Evolutionary conservation across 345 rosid genomes (phyloP).

Genomic region (Eucalyptus pauciflora): DNA sequence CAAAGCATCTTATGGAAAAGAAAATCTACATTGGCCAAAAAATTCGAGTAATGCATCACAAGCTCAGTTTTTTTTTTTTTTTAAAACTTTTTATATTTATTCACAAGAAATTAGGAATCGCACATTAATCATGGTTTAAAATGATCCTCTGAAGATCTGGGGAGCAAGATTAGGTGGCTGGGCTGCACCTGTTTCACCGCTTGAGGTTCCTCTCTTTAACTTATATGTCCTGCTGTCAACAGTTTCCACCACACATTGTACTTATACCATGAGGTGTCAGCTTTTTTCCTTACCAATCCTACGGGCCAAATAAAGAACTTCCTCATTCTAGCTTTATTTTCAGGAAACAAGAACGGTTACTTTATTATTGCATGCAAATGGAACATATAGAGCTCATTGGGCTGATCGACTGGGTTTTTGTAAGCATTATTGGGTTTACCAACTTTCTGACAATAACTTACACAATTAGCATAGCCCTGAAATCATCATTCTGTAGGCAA

Average conservation of each 20-base stretch:
- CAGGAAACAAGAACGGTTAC: conserved; percentile 54
- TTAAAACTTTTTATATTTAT: background rate
- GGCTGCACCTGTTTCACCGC: conserved; percentile 78
- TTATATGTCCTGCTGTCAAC: background rate
- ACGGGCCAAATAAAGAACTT: background rate
- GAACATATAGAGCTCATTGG: conserved; percentile 95
- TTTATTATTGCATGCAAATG: conserved; percentile 72
- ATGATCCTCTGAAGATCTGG: conserved; percentile 50
- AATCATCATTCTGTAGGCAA: conserved; percentile 39
- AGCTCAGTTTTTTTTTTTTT: background rate
- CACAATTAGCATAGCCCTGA: background rate
- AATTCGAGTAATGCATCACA: conserved; percentile 47
- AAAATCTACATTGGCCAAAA: conserved; percentile 86
- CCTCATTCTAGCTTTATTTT: conserved; percentile 5
- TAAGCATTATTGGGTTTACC: conserved; percentile 26
- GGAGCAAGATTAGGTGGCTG: conserved; percentile 85
- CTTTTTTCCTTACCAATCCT: background rate
- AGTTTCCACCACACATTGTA: background rate
- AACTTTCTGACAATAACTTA: background rate
- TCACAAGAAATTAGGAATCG: background rate
- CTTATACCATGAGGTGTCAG: background rate
- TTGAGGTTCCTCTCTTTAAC: conserved; percentile 46
- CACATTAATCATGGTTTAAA: conserved; percentile 1
- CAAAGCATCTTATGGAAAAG: conserved; percentile 54
- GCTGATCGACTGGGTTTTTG: conserved; percentile 86